Conservation (phyloP, 192 early-diverging fungal genomes). For the Nowakowskiella sp. region DNA sequence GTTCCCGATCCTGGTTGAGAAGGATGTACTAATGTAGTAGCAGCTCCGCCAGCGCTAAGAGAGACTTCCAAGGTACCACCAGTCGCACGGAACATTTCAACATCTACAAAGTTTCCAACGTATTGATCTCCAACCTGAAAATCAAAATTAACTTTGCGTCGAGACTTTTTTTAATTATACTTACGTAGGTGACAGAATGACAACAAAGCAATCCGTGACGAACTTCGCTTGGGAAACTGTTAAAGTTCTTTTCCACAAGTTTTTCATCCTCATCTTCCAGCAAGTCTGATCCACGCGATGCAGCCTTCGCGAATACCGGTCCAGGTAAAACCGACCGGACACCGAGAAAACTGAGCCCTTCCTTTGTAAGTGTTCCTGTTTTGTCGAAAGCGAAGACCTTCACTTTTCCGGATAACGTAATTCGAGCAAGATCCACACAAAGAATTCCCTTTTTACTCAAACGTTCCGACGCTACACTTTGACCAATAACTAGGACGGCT, state of each 20-base stretch:
- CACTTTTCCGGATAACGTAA: slow-evolving; percentile 67
- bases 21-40: background rate
- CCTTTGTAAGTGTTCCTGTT: slow-evolving; percentile 63
- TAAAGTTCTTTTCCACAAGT: slow-evolving; percentile 19
- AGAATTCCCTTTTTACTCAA: slow-evolving; percentile 56
- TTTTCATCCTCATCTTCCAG: background rate
- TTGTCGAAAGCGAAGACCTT: slow-evolving; percentile 74
- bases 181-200: slow-evolving; percentile 59
- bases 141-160: no score
- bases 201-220: slow-evolving; percentile 43
- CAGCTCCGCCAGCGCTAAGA: no score
- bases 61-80: slow-evolving; percentile 33
- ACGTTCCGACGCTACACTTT: slow-evolving; percentile 58
- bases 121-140: slow-evolving; percentile 37
- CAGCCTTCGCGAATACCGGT: no score
- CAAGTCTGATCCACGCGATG: no score
- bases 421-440: slow-evolving; percentile 65
- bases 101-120: slow-evolving; percentile 69
- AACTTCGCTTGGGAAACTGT: slow-evolving; percentile 15
- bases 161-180: background rate
- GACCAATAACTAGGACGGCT: slow-evolving; percentile 66
- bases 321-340: slow-evolving; percentile 20
- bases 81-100: slow-evolving; percentile 67
- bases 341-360: slow-evolving; percentile 62
- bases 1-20: slow-evolving; percentile 5